A percentile compares a stretch with the other conserved stretches of the same genome.
Conservation (phyloP, 2,329 filamentous ascomycete genomes). For the Fusarium secorum region DNA sequence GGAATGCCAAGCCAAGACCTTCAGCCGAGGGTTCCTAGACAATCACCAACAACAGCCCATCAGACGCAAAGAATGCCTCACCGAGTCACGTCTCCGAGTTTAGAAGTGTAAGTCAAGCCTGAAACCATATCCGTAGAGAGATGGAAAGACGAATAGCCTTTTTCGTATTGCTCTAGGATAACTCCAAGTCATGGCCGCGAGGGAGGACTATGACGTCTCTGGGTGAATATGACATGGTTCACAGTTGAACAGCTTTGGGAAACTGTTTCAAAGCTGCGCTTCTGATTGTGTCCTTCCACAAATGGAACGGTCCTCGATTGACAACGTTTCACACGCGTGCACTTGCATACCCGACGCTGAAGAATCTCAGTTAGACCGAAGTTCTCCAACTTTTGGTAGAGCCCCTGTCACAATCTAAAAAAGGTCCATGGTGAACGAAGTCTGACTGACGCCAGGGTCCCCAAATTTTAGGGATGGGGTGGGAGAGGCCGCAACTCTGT, state of each 20-base stretch:
- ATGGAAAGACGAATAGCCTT: background rate
- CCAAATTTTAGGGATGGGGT: background rate
- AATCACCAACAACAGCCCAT: background rate
- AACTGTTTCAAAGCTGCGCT: background rate
- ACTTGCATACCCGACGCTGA: slow-evolving; percentile 16
- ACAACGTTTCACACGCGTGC: slow-evolving; percentile 15
- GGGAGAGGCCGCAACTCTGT: slow-evolving; percentile 14
- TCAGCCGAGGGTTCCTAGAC: slow-evolving; percentile 11
- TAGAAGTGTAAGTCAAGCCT: background rate
- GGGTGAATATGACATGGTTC: background rate
- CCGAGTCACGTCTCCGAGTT: background rate
- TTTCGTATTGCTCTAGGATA: background rate
- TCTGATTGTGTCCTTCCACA: background rate
- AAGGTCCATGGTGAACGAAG: background rate
- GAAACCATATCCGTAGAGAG: background rate
- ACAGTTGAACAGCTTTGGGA: background rate
- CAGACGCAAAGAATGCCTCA: background rate
- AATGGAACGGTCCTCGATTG: background rate
- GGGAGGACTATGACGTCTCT: slow-evolving; percentile 7
- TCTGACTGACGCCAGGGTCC: background rate
- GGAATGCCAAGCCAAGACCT: slow-evolving; percentile 22
- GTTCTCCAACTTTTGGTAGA: slow-evolving; percentile 10
- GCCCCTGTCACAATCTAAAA: slow-evolving; percentile 7
- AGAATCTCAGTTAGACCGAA: slow-evolving; percentile 13
- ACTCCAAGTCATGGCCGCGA: background rate